Evolutionary conservation across 768 basidiomycete genomes (phyloP), one percentile per base, ranked within the genome.

Genomic region (Psilocybe cyanescens): DNA sequence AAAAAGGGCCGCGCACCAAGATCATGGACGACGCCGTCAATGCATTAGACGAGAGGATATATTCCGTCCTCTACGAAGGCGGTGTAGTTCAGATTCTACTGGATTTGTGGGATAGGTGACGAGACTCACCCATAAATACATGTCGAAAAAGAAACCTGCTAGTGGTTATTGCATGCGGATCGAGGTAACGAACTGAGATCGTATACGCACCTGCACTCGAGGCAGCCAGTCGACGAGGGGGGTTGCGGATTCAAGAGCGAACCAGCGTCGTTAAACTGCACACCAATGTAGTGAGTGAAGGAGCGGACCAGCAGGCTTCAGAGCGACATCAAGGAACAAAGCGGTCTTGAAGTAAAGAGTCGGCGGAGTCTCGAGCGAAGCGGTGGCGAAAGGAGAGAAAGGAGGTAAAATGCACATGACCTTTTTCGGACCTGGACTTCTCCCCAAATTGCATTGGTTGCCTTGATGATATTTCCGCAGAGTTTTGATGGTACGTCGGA

Each of bases 101-200:
- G 14, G 14, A 14, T 12, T 39, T 11, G 2, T 39, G 39, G 19
- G 49, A 19, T 7, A 19, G 33, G 17, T 29, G 11, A 52, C 50
- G 14, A 14, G 14, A 44, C 64, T 58, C 60, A 65, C 64, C 55
- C 59, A 65, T 55, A 65, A 41, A 31, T 46, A 56, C 64, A 65
- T 65, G 41, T 45, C 52, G 46, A 46, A 47, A 54, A 53, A n/a
- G 39, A 45, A 51, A 45, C 60, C 61, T 58, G 31, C 11, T 14
- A 9, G 30, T 1, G 8, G 29, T 57, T 49, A 16, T 44, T 31
- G 16, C 24, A 55, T 16, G 41, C 41, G 14, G 41, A 44, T 44
- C 41, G 41, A 44, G 41, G 41, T 44, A 44, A 12, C 4, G 14
- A 44, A 14, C 4, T 9, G 41, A 35, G 33, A 35, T 31, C 33